Evolutionary conservation across 2,329 filamentous ascomycete species (phyloP).

Genomic region (Aspergillus costaricaensis): DNA sequence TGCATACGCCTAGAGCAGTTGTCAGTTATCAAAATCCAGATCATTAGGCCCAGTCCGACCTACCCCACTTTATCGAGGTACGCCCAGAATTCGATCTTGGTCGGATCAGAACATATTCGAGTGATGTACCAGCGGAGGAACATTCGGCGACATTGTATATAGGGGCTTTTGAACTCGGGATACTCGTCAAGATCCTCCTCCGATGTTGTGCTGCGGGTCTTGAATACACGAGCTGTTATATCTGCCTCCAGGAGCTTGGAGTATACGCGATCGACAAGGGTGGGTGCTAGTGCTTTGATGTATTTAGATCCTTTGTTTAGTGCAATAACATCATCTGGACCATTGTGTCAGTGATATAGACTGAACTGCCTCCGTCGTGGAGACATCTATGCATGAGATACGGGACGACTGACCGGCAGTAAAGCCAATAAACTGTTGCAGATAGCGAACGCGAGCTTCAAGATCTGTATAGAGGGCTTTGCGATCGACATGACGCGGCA

Average conservation of each 20-base stretch:
- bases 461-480: background rate
- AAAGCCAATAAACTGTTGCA: background rate
- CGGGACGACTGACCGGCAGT: background rate
- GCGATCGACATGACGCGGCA: background rate
- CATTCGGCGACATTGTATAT: slow-evolving; percentile 76
- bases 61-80: slow-evolving; percentile 81
- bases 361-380: too few relatives aligned
- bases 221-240: slow-evolving; percentile 77
- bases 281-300: slow-evolving; percentile 76
- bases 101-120: slow-evolving; percentile 73
- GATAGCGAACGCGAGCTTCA: background rate
- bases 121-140: slow-evolving; percentile 72
- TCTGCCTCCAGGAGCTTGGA: slow-evolving; percentile 78
- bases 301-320: slow-evolving; percentile 71
- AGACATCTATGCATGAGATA: too few relatives aligned
- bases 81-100: slow-evolving; percentile 76
- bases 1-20: slow-evolving; percentile 66
- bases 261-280: slow-evolving; percentile 82
- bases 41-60: background rate
- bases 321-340: slow-evolving; percentile 69
- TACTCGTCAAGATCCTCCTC: slow-evolving; percentile 66
- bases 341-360: background rate
- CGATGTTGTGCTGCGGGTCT: slow-evolving; percentile 60
- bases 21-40: background rate
- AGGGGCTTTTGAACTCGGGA: slow-evolving; percentile 68